Percentiles rank a stretch among this genome's conserved stretches.
Evolutionary conservation across 2,329 filamentous ascomycete genomes (phyloP).

Genomic region (Apiospora malaysiana): DNA sequence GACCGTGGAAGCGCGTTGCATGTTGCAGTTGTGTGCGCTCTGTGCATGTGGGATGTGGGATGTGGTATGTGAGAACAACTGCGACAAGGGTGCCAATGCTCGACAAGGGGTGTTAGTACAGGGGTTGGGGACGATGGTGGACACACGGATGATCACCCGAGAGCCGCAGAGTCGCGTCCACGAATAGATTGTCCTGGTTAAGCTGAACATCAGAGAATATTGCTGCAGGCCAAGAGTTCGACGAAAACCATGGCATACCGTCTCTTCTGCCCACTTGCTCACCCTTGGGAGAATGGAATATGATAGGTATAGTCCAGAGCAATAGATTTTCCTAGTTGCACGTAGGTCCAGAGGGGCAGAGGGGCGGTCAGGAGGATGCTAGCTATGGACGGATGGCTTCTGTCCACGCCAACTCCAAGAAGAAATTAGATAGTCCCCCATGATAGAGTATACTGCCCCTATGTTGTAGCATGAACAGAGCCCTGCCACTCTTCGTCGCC

Average conservation of each 20-base stretch:
- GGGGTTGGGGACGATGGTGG: slow-evolving; percentile 13
- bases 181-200: slow-evolving; percentile 1
- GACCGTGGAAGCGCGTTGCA: too few species aligned
- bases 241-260: neutral
- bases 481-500: neutral
- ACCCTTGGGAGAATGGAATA: neutral
- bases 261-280: neutral
- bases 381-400: neutral
- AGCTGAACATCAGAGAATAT: neutral
- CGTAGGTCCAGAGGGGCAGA: neutral
- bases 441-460: neutral
- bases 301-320: neutral
- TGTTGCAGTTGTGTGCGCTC: neutral
- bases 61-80: neutral
- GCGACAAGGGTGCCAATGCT: slow-evolving; percentile 6
- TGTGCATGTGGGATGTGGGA: neutral
- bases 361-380: neutral
- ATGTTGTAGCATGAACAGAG: neutral
- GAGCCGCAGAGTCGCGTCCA: neutral
- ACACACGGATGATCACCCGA: slow-evolving; percentile 15
- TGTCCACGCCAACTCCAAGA: neutral
- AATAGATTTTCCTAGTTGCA: neutral
- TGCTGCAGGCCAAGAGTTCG: slow-evolving; percentile 2
- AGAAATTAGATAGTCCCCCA: neutral
- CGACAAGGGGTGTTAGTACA: neutral